These are phyloP conservation scores for Eucalyptus fibrosa DNA, from an alignment of 345 rosid genomes.

Conservation along the genomic window DNA sequence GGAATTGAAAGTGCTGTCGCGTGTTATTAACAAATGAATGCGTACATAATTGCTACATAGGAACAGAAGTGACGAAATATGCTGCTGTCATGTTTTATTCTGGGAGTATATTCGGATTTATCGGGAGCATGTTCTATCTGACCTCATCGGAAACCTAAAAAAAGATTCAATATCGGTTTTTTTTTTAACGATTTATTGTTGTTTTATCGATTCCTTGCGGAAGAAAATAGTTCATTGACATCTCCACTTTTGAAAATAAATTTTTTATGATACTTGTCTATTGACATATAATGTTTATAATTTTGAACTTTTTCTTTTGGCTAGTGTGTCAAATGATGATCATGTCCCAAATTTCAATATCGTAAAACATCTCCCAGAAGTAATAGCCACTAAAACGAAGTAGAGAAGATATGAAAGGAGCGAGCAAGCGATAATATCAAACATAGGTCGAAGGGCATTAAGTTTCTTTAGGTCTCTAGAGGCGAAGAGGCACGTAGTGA, in stretches of 20 bases:
- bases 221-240: background rate
- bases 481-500: background rate
- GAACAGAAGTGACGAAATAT: background rate
- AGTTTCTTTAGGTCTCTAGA: background rate
- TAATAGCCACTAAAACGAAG: background rate
- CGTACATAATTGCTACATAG: background rate
- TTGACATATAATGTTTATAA: background rate
- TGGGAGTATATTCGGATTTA: background rate
- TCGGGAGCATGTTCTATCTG: background rate
- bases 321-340: background rate
- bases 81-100: background rate
- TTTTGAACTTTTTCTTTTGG: background rate
- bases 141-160: background rate
- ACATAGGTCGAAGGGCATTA: background rate
- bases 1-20: background rate
- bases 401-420: background rate
- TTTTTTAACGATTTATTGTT: background rate
- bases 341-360: background rate
- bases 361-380: rapidly evolving
- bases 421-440: background rate
- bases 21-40: background rate
- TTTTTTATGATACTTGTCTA: background rate
- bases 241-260: background rate
- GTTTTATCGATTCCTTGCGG: background rate
- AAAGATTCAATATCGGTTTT: background rate